Conservation (phyloP, 495 filamentous ascomycete genomes). For the Podospora pseudopauciseta region DNA sequence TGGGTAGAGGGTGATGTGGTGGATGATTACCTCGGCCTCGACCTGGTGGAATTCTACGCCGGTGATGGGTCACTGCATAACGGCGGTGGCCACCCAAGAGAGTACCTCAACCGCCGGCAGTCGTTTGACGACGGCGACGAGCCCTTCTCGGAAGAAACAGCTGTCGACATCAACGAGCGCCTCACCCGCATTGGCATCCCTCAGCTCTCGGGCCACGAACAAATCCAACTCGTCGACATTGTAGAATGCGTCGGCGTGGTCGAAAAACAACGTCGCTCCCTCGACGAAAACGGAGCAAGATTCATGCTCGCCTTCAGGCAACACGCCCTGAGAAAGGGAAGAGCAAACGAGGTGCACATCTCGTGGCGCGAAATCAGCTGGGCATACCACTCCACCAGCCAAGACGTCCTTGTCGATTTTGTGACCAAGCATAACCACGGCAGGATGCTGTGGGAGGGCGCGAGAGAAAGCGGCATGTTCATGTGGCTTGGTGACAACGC, state of each 20-base stretch:
- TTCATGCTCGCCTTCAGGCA: conserved; percentile 89
- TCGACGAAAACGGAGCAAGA: conserved; percentile 89
- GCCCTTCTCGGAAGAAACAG: conserved; percentile 68
- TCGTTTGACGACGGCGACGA: conserved; percentile 55
- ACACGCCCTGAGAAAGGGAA: conserved; percentile 66
- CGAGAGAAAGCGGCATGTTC: conserved; percentile 83
- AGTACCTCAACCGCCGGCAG: conserved; percentile 30
- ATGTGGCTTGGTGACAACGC: conserved; percentile 84
- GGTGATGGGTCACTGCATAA: conserved; percentile 18
- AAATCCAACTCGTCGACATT: conserved; percentile 82
- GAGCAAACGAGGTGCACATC: conserved; percentile 62
- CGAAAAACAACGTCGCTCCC: conserved; percentile 82
- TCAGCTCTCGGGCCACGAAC: conserved; percentile 80
- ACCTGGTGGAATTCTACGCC: conserved; percentile 66
- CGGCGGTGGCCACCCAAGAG: conserved; percentile 21
- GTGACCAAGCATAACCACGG: conserved; percentile 77
- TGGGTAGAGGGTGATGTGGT: conserved; percentile 77
- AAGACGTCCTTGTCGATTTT: conserved; percentile 88
- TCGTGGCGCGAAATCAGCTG: conserved; percentile 93
- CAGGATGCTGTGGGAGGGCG: conserved; percentile 77
- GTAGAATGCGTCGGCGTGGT: conserved; percentile 85
- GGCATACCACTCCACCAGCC: conserved; percentile 87
- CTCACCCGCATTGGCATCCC: conserved; percentile 72
- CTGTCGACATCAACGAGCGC: conserved; percentile 68
- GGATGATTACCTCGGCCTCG: conserved; percentile 74